Percentiles rank a stretch among this genome's conserved stretches.
phyloP scores from a whole-genome alignment of 306 rosid genomes.

The Vachellia collinsii region DNA sequence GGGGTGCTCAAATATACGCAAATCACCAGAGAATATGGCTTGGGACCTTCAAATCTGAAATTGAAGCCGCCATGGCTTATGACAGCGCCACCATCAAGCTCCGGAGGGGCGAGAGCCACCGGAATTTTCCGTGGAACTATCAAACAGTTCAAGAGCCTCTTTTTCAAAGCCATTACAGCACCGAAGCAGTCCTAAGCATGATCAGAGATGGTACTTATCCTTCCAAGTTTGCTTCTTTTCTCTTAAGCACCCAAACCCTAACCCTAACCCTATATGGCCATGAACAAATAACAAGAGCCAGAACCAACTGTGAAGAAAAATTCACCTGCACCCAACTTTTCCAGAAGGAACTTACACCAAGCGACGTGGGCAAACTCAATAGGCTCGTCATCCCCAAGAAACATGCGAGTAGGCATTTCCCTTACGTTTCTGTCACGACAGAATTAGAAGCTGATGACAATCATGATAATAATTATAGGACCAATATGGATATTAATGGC shows the following conservation, averaged over 20 bases:
- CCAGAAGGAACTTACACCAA: conserved; percentile 82
- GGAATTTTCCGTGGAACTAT: conserved; percentile 76
- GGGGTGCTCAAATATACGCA: conserved; percentile 93
- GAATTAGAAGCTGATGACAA: background rate
- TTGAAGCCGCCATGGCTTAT: conserved; percentile 85
- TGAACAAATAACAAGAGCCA: conserved; percentile 18
- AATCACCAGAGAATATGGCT: conserved; percentile 90
- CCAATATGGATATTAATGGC: background rate
- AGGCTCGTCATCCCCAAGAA: conserved; percentile 84
- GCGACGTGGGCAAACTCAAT: conserved; percentile 87
- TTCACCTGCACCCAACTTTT: conserved; percentile 59
- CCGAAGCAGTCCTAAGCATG: conserved; percentile 62
- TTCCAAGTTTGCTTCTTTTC: conserved; percentile 57
- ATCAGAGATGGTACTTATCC: conserved; percentile 79
- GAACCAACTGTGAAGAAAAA: conserved; percentile 33
- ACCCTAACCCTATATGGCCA: conserved; percentile 1
- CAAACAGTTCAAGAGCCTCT: conserved; percentile 58
- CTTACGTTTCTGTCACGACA: conserved; percentile 33
- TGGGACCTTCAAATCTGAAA: conserved; percentile 78
- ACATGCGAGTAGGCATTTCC: conserved; percentile 73
- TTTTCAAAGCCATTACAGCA: conserved; percentile 61
- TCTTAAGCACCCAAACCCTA: conserved; percentile 30
- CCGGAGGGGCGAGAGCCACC: conserved; percentile 59
- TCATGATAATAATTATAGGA: background rate
- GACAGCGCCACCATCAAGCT: conserved; percentile 82